Evolutionary conservation across 78 protist species (phyloP), one percentile per base, ranked within the genome.

Genomic region (Emiliania huxleyi): DNA sequence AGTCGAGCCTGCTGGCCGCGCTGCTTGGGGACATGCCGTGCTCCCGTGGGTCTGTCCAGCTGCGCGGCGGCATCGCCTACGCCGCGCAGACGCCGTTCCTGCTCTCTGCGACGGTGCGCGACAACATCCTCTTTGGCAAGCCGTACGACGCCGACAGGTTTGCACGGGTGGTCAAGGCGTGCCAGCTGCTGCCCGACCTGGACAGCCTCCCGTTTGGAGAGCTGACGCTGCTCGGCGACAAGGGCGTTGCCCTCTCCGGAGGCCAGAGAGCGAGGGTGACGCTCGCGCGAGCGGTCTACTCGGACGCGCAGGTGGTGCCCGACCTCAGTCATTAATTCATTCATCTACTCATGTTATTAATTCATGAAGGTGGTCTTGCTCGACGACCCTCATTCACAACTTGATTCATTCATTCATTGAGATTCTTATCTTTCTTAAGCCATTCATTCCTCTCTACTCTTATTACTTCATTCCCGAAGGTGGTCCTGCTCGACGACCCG

Each of bases 51-150:
- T 0, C 37, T 15, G 46, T 40, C n/a, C 19, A 5, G 23, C 37
- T 77, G 87, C 87, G 87, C 22, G 87, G 87, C 23, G 5, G 33
- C 38, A 38, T 77, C 46, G 87, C 87, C 0, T 22, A 37, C 87
- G 5, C 43, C 44, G 43, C 87, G 44, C 87, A 73, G 84, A 2
- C 19, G 42, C 77, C 77, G 23, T 52, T 52, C 62, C 8, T 52
- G 29, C 62, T 52, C 15, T 8, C 29, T 19, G 62, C 62, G 62
- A 19, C 62, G 62, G 62, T 98, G 19, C 90, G 96, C 1, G 98
- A 95, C 26, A 98, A 98, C 93, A 95, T 98, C 69, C 87, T 96
- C 46, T 97, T 97, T 37, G 98, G 98, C 15, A 19, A 40, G 55
- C 87, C 87, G 6, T 93, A 23, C 40, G 95, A 97, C 91, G 85